A percentile compares a stretch with the other conserved stretches of the same genome.
These are phyloP conservation scores for Trichoderma sp. DNA, from an alignment of 2,329 filamentous ascomycete genomes.

Conservation along the genomic window DNA sequence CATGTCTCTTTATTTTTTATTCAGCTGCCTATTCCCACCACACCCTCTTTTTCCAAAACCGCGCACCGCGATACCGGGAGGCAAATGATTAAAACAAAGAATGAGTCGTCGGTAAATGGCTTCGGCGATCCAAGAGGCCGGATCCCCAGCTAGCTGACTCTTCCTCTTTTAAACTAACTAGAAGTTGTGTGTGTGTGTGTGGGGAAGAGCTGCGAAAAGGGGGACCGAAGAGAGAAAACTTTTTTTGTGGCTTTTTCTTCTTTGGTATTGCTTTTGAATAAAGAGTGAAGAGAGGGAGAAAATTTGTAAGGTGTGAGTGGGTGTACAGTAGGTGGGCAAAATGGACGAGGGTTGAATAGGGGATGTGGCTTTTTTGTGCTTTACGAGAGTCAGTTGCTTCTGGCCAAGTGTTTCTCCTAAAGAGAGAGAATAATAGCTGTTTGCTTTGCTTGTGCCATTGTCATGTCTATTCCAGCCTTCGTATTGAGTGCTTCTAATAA, in stretches of 20 bases:
- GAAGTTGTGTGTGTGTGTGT: neutral
- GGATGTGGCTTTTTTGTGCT: neutral
- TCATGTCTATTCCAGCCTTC: neutral
- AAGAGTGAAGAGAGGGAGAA: neutral
- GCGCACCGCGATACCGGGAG: neutral
- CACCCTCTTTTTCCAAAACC: neutral
- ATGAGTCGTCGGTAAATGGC: neutral
- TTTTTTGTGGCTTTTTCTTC: neutral
- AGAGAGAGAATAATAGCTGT: neutral
- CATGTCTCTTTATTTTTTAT: neutral
- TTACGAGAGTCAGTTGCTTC: neutral
- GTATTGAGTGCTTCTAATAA: conserved; percentile 3
- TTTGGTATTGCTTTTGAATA: neutral
- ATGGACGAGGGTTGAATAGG: neutral
- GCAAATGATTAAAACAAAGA: neutral
- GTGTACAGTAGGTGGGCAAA: conserved; percentile 15
- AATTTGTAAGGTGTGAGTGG: conserved; percentile 9
- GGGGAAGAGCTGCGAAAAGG: neutral
- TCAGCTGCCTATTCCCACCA: conserved; percentile 5
- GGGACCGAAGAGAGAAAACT: neutral
- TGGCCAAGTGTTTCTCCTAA: conserved; percentile 2
- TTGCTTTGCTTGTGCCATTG: neutral
- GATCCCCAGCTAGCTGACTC: neutral
- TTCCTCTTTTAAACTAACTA: neutral
- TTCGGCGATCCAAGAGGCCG: neutral